Evolutionary conservation across 2,329 filamentous ascomycete species (phyloP).

Genomic region (Corniculantispora saksenae): DNA sequence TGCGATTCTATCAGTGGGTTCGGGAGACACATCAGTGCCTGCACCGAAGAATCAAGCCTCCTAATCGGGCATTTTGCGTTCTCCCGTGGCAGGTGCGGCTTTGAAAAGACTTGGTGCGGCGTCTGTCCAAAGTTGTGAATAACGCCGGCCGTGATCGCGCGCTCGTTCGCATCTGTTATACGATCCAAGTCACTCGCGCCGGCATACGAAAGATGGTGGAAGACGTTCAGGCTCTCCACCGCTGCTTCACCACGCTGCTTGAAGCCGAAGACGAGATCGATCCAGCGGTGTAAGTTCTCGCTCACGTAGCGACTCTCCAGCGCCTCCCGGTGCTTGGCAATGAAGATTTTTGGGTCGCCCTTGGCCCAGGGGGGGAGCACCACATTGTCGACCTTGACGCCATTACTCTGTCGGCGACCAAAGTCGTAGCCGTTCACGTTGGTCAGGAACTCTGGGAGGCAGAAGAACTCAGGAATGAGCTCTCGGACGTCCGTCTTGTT

Average conservation of each 20-base stretch:
- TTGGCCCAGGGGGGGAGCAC: conserved; percentile 95
- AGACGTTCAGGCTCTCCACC: conserved; percentile 89
- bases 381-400: conserved; percentile 79
- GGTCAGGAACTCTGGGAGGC: conserved; percentile 89
- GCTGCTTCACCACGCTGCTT: conserved; percentile 94
- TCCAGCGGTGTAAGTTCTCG: conserved; percentile 88
- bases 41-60: conserved; percentile 75
- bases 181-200: conserved; percentile 90
- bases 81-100: conserved; percentile 77
- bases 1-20: conserved; percentile 75
- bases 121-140: conserved; percentile 99
- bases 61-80: conserved; percentile 63
- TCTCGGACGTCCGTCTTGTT: conserved; percentile 95
- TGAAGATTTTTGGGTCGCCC: conserved; percentile 92
- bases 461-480: conserved; percentile 96
- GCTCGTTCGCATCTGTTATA: conserved; percentile 84
- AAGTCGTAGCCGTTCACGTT: conserved; percentile 96
- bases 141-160: conserved; percentile 86
- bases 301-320: conserved; percentile 92
- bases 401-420: conserved; percentile 79
- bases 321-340: conserved; percentile 92
- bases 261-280: conserved; percentile 89
- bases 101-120: conserved; percentile 88
- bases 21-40: conserved; percentile 74
- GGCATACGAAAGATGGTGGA: conserved; percentile 92